Conservation (phyloP, 1,284 basidiomycete species). For the Moesziomyces sp. region DNA sequence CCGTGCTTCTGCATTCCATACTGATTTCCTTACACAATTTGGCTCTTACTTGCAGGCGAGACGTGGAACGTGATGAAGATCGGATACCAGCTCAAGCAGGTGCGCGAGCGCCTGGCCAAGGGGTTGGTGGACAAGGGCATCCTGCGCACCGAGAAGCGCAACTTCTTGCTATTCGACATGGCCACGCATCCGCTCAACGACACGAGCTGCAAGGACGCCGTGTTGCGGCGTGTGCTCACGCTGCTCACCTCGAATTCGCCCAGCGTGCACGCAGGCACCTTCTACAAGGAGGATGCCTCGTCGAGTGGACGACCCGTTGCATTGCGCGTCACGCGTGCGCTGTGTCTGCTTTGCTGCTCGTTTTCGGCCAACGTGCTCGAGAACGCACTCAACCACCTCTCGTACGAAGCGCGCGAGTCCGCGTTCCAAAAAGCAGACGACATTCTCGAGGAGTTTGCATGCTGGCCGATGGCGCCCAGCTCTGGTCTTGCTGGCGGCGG, state of each 20-base stretch:
- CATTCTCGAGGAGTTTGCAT: constrained; percentile 58
- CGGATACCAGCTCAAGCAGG: constrained; percentile 66
- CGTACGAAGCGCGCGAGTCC: constrained; percentile 58
- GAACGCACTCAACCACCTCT: constrained; percentile 63
- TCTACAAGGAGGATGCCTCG: constrained; percentile 57
- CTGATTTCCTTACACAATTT: neutral
- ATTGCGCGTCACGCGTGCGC: constrained; percentile 55
- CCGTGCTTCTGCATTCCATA: neutral
- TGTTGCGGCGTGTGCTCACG: constrained; percentile 59
- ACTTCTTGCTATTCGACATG: constrained; percentile 67
- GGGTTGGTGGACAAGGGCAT: constrained; percentile 67
- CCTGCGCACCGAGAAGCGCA: constrained; percentile 66
- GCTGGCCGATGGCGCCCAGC: constrained; percentile 66
- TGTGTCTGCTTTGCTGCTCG: constrained; percentile 62
- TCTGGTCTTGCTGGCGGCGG: constrained; percentile 44
- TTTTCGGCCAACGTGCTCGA: constrained; percentile 65
- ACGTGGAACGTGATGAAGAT: constrained; percentile 68
- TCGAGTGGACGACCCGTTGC: constrained; percentile 29
- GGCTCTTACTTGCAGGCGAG: constrained; percentile 37
- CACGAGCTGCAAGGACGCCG: constrained; percentile 60
- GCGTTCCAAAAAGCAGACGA: constrained; percentile 62
- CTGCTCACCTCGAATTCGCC: constrained; percentile 54
- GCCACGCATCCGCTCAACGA: constrained; percentile 67
- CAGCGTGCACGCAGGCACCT: constrained; percentile 44
- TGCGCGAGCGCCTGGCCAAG: constrained; percentile 66